Percentiles rank a stretch among this genome's conserved stretches.
Evolutionary conservation across 768 basidiomycete species (phyloP).

Genomic region (Pilatotrama ljubarskyi): DNA sequence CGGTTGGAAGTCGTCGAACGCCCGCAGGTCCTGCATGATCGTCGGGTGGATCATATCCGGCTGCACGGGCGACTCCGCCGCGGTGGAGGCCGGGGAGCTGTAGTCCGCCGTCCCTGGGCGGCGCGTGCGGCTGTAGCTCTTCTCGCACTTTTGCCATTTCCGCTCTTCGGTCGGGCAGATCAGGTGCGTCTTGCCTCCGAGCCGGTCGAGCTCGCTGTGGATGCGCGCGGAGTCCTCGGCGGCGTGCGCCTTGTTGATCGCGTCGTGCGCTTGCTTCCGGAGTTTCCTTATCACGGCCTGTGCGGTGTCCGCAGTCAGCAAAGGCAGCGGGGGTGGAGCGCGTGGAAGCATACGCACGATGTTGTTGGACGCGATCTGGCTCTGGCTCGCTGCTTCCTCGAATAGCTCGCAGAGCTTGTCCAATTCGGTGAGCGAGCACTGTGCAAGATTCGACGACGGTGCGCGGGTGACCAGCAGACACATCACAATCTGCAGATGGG

Average conservation of each 20-base stretch:
- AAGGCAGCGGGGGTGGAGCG: background rate
- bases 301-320: background rate
- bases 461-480: conserved; percentile 39
- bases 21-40: conserved; percentile 55
- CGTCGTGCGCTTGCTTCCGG: conserved; percentile 33
- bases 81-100: background rate
- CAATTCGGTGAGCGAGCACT: conserved; percentile 37
- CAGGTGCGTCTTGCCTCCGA: conserved; percentile 35
- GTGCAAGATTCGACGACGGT: conserved; percentile 38
- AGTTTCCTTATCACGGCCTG: conserved; percentile 34
- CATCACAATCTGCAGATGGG: conserved; percentile 42
- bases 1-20: conserved; percentile 37
- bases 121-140: background rate
- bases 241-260: conserved; percentile 24
- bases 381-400: conserved; percentile 27
- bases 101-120: background rate
- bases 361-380: conserved; percentile 31
- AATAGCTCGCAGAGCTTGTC: conserved; percentile 35
- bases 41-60: conserved; percentile 44
- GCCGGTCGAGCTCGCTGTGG: conserved; percentile 34
- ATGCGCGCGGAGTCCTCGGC: conserved; percentile 11
- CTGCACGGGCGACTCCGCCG: conserved; percentile 15
- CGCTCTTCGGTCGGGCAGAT: conserved; percentile 16
- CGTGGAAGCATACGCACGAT: conserved; percentile 17
- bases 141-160: background rate